Evolutionary conservation across 106 monocot species (phyloP).

Genomic region (Gastrodia elata): DNA sequence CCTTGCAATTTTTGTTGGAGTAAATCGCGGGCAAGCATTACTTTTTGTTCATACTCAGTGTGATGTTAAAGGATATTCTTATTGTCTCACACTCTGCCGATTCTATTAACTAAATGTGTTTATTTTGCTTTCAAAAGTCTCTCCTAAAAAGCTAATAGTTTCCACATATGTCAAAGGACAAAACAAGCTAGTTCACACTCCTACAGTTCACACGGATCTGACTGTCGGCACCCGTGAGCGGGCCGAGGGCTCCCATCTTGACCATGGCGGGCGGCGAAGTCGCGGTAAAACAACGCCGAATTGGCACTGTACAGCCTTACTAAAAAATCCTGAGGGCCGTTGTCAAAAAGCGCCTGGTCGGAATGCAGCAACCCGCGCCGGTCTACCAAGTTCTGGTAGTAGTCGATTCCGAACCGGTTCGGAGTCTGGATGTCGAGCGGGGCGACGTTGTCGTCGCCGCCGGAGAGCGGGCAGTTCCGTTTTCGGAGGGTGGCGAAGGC

Average conservation of each 20-base stretch:
- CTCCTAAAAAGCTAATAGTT: too few relatives aligned
- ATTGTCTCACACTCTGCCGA: too few relatives aligned
- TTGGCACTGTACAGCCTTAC: constrained; percentile 28
- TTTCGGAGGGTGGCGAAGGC: constrained; percentile 24
- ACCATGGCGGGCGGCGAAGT: constrained; percentile 23
- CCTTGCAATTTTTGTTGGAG: too few relatives aligned
- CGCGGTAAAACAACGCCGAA: constrained; percentile 27
- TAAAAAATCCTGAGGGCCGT: constrained; percentile 37
- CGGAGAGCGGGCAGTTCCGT: constrained; percentile 27
- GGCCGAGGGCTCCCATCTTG: constrained; percentile 1
- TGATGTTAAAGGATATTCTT: too few relatives aligned
- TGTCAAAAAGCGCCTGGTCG: constrained; percentile 48
- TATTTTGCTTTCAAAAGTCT: too few relatives aligned
- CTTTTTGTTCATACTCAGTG: too few relatives aligned
- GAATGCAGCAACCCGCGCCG: constrained; percentile 55
- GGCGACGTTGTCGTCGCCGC: constrained; percentile 35
- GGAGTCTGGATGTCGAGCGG: constrained; percentile 31
- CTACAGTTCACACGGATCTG: constrained; percentile 4
- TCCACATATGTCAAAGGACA: too few relatives aligned
- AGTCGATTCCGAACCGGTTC: constrained; percentile 27
- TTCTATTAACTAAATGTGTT: too few relatives aligned
- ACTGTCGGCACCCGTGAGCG: neutral
- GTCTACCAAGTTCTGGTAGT: constrained; percentile 33
- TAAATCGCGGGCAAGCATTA: too few relatives aligned
- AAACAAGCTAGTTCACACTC: too few relatives aligned